Conservation (phyloP, 2,329 filamentous ascomycete species). For the Atkinsonella hypoxylon region DNA sequence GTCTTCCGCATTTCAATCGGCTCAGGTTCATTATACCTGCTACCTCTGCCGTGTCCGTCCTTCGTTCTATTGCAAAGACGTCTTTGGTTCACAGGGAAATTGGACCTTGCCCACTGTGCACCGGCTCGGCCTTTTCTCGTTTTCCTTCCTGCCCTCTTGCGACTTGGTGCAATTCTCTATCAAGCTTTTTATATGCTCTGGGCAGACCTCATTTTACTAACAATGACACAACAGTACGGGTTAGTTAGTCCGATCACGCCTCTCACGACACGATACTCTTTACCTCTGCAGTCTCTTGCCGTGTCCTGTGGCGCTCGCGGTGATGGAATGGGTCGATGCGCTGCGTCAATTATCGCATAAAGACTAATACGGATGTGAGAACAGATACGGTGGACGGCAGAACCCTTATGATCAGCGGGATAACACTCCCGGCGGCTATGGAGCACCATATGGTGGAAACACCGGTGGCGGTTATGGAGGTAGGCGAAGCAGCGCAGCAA, state of each 20-base stretch:
- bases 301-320: not conserved
- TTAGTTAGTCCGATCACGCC: conserved; percentile 24
- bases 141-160: not conserved
- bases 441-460: conserved; percentile 14
- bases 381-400: conserved; percentile 40
- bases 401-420: conserved; percentile 50
- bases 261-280: not conserved
- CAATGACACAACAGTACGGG: conserved; percentile 37
- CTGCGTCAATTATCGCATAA: not conserved
- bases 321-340: not conserved
- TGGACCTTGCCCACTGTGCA: not conserved
- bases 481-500: conserved; percentile 9
- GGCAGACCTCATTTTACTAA: conserved; percentile 14
- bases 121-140: not conserved
- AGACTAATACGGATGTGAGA: not conserved
- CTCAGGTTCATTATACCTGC: not conserved
- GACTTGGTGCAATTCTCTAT: not conserved
- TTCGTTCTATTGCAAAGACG: not conserved
- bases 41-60: not conserved
- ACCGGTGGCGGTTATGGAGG: conserved; percentile 14
- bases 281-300: not conserved
- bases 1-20: conserved; percentile 13
- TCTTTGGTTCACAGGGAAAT: not conserved
- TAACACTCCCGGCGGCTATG: conserved; percentile 22
- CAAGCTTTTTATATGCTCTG: not conserved